Conservation (phyloP, 768 basidiomycete species). For the Pholiota molesta region DNA sequence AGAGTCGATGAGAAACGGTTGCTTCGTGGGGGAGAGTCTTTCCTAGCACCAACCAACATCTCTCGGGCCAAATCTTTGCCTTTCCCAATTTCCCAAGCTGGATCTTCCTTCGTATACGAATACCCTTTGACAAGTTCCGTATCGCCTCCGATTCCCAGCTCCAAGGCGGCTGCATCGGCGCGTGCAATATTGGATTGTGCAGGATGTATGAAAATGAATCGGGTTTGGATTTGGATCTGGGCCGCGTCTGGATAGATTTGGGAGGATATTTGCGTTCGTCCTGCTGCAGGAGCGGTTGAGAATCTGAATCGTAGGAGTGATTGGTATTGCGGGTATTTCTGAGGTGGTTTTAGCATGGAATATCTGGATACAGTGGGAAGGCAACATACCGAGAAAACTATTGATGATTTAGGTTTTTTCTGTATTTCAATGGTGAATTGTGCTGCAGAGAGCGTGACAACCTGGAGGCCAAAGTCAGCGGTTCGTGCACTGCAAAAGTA, state of each 20-base stretch:
- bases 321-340: neutral
- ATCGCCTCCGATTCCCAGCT: constrained; percentile 52
- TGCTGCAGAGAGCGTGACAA: constrained; percentile 54
- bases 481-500: constrained; percentile 3
- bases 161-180: constrained; percentile 62
- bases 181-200: constrained; percentile 64
- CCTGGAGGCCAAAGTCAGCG: constrained; percentile 35
- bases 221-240: constrained; percentile 58
- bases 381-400: constrained; percentile 20
- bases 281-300: constrained; percentile 21
- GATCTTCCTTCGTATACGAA: constrained; percentile 35
- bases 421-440: constrained; percentile 59
- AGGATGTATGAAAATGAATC: constrained; percentile 67
- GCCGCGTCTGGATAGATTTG: constrained; percentile 31
- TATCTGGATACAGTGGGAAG: neutral
- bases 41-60: constrained; percentile 32
- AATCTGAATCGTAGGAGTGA: constrained; percentile 10
- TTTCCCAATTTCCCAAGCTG: constrained; percentile 53
- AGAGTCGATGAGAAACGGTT: constrained; percentile 27
- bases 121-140: constrained; percentile 49
- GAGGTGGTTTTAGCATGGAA: neutral
- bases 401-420: constrained; percentile 20
- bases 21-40: constrained; percentile 11
- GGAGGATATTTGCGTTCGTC: constrained; percentile 23
- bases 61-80: constrained; percentile 54